A percentile compares a stretch with the other conserved stretches of the same genome.
Conservation (phyloP, 2,329 filamentous ascomycete genomes). For the Ophiognomonia clavigignenti-juglandacearum region DNA sequence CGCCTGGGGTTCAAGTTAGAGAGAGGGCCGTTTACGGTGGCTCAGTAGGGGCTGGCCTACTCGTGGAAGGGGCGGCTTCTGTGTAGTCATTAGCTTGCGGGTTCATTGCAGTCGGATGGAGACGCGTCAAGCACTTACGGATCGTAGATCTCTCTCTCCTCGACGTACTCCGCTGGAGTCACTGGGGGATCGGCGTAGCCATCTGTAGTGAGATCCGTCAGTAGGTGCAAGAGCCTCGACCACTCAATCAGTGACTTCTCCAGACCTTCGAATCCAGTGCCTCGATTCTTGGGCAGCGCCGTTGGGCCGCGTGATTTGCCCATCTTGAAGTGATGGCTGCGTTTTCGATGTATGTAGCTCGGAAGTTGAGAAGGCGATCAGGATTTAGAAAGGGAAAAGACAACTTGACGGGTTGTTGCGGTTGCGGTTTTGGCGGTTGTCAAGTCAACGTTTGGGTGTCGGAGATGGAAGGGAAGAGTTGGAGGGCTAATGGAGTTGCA, state of each 20-base stretch:
- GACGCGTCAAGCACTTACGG: constrained; percentile 41
- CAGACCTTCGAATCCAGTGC: constrained; percentile 66
- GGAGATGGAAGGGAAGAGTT: too few relatives aligned
- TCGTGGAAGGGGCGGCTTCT: constrained; percentile 51
- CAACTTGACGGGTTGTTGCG: neutral
- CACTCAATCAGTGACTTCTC: too few relatives aligned
- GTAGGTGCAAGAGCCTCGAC: too few relatives aligned
- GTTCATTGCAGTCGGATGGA: neutral
- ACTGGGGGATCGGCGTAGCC: constrained; percentile 77
- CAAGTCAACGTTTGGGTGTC: too few relatives aligned
- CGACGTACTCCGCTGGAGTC: constrained; percentile 61
- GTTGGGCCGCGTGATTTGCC: constrained; percentile 32
- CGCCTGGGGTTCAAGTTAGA: constrained; percentile 47
- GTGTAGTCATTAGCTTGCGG: constrained; percentile 20
- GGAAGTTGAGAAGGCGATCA: neutral
- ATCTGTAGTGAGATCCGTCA: constrained; percentile 36
- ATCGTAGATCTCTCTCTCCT: constrained; percentile 66
- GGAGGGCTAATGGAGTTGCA: neutral
- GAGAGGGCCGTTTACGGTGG: neutral
- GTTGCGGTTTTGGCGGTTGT: neutral
- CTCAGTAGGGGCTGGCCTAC: constrained; percentile 31
- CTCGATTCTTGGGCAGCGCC: constrained; percentile 37
- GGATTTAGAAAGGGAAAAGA: neutral
- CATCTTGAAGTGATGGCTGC: constrained; percentile 6
- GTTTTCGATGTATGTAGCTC: neutral